Evolutionary conservation across 176 grass and related monocot species (phyloP).

Genomic region (barley (Hordeum vulgare)): MorexV3_pseudomolecules_assembly NC_058523.1:4151407-4151906

Average conservation of each 20-base stretch:
- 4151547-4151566: no score
- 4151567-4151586: no score
- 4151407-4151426: neutral
- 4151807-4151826: constrained; percentile 85
- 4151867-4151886: constrained; percentile 5
- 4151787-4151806: constrained; percentile 92
- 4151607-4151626: no score
- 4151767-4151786: constrained; percentile 36
- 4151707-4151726: neutral
- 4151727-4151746: neutral
- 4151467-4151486: neutral
- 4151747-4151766: neutral
- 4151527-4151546: no score
- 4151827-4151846: constrained; percentile 77
- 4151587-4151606: neutral
- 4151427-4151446: neutral
- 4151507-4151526: neutral
- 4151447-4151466: neutral
- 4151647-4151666: neutral
- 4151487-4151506: neutral
- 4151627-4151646: no score
- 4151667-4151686: neutral
- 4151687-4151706: neutral
- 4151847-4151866: neutral
- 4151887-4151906: neutral